Conservation (phyloP, 2,329 filamentous ascomycete species). For the Blastomyces percursus region DNA sequence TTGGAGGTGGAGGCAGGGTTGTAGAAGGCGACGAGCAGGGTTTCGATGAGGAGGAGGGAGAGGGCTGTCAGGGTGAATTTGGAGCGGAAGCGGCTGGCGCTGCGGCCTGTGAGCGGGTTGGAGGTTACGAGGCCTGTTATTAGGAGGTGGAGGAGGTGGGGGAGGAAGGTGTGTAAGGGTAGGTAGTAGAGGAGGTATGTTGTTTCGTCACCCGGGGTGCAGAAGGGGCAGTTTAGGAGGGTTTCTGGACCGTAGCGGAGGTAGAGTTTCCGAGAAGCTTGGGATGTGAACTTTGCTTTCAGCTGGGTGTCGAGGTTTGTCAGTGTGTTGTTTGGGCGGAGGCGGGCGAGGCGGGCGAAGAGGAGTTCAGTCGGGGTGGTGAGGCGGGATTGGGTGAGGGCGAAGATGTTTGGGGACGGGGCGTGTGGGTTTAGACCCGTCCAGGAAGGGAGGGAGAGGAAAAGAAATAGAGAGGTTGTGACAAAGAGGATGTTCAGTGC, state of each 20-base stretch:
- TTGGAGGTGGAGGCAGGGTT: constrained; percentile 27
- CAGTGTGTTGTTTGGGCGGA: constrained; percentile 32
- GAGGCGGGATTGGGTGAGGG: constrained; percentile 63
- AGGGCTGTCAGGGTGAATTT: constrained; percentile 55
- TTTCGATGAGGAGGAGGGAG: constrained; percentile 51
- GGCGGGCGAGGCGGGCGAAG: constrained; percentile 57
- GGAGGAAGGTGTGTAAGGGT: constrained; percentile 54
- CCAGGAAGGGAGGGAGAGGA: constrained; percentile 49
- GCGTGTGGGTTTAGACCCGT: constrained; percentile 45
- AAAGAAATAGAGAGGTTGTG: constrained; percentile 42
- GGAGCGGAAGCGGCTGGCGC: constrained; percentile 58
- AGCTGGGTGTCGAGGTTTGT: constrained; percentile 52
- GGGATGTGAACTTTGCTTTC: constrained; percentile 55
- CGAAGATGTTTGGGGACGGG: constrained; percentile 58
- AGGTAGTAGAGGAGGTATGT: constrained; percentile 73
- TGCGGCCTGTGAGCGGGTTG: constrained; percentile 49
- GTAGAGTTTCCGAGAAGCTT: constrained; percentile 68
- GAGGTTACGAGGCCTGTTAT: constrained; percentile 65
- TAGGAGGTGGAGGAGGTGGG: constrained; percentile 70
- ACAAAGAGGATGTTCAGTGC: constrained; percentile 44
- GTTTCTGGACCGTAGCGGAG: constrained; percentile 68
- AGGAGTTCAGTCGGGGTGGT: constrained; percentile 77
- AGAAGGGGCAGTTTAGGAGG: constrained; percentile 70
- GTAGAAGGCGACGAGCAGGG: constrained; percentile 52
- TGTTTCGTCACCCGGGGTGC: constrained; percentile 55